Evolutionary conservation across 208 protist species (phyloP).

Genomic region (Strigomonas culicis): DNA sequence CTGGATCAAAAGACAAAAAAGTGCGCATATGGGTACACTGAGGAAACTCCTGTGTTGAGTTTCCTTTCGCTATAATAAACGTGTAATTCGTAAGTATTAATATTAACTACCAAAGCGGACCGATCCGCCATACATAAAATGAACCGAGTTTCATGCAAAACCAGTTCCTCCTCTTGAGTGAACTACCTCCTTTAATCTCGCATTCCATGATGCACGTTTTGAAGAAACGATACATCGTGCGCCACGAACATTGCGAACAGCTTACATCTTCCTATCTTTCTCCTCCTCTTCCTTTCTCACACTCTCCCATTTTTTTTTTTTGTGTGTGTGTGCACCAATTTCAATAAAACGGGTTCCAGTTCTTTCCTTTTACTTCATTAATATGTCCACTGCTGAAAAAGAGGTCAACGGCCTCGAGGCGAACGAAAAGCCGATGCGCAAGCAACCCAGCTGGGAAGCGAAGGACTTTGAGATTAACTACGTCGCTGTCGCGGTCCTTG

Average conservation of each 20-base stretch:
- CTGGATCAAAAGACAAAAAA: constrained; percentile 96
- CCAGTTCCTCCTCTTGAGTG: neutral
- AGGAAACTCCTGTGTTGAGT: neutral
- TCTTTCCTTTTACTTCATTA: neutral
- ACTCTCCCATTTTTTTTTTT: neutral
- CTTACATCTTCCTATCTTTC: neutral
- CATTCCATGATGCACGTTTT: no score
- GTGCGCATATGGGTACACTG: constrained; percentile 90
- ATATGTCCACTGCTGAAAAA: constrained; percentile 10
- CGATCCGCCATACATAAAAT: no score
- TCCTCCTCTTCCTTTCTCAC: constrained; percentile 3
- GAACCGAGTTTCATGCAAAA: no score
- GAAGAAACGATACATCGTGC: no score
- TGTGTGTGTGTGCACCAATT: neutral
- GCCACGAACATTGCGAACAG: neutral
- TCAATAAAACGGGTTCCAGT: no score
- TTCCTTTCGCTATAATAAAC: neutral
- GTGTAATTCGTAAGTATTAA: neutral
- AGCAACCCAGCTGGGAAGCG: constrained; percentile 48
- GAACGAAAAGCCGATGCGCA: constrained; percentile 32
- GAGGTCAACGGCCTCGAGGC: constrained; percentile 14
- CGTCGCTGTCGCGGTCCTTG: constrained; percentile 62
- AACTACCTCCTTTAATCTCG: neutral
- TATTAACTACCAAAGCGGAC: neutral
- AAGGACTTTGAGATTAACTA: constrained; percentile 82